Conservation (phyloP, 2,329 filamentous ascomycete species). For the Microcera coccophila region DNA sequence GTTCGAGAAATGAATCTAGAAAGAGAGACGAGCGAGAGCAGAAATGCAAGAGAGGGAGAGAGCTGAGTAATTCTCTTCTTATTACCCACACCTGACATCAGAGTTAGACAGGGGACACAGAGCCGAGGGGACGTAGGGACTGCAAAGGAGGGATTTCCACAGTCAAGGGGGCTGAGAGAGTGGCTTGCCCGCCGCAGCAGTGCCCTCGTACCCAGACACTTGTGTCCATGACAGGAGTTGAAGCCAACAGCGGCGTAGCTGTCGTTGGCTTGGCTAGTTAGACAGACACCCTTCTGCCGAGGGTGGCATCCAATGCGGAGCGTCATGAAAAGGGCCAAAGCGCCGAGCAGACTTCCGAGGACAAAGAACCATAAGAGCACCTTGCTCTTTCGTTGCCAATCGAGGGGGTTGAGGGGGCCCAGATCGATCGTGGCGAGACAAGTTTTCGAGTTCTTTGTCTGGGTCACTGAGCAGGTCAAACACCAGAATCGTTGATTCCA, state of each 20-base stretch:
- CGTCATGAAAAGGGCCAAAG: neutral
- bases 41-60: conserved; percentile 4
- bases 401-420: too few species aligned
- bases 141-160: neutral
- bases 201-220: neutral
- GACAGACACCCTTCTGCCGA: too few species aligned
- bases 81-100: conserved; percentile 5
- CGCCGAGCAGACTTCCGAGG: neutral
- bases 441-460: neutral
- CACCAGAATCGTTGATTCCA: neutral
- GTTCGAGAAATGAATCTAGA: conserved; percentile 2
- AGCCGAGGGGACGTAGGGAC: conserved; percentile 18
- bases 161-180: conserved; percentile 22
- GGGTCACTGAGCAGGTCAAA: neutral
- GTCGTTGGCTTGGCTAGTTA: too few species aligned
- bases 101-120: conserved; percentile 10
- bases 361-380: neutral
- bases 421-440: too few species aligned
- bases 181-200: conserved; percentile 2
- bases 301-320: neutral
- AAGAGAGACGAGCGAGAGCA: conserved; percentile 6
- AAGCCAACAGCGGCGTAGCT: conserved; percentile 4
- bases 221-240: conserved; percentile 3
- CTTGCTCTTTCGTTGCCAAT: neutral
- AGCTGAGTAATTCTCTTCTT: conserved; percentile 21